A percentile compares a stretch with the other conserved stretches of the same genome.
phyloP scores from a whole-genome alignment of 139 green algal genomes.

The Nannochloris sp. region DNA sequence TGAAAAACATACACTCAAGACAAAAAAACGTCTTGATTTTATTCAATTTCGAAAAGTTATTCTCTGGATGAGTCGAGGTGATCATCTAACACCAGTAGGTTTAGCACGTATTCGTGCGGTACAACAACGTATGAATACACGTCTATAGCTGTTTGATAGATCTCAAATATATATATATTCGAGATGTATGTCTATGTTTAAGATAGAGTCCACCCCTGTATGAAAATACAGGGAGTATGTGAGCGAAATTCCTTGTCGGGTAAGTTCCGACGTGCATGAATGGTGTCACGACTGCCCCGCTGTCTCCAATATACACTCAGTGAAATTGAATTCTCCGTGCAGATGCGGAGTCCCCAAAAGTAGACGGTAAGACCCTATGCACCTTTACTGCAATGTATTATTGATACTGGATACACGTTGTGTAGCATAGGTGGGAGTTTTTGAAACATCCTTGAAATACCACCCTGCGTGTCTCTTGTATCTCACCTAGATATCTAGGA shows the following conservation, averaged over 20 bases:
- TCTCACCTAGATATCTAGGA: slow-evolving; percentile 1
- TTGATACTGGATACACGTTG: not conserved
- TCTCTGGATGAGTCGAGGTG: no score
- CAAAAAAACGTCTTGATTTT: no score
- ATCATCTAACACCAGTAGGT: no score
- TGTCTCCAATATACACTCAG: slow-evolving; percentile 27
- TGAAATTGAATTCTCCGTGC: slow-evolving; percentile 34
- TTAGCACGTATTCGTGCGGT: no score
- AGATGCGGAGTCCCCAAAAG: slow-evolving; percentile 25
- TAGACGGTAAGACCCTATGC: slow-evolving; percentile 33
- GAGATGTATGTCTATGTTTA: slow-evolving; percentile 3
- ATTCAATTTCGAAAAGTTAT: no score
- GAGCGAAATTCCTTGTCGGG: slow-evolving; percentile 34
- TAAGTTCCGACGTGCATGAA: slow-evolving; percentile 27
- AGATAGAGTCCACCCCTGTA: slow-evolving; percentile 22
- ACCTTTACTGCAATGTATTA: slow-evolving; percentile 6
- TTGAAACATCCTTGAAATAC: slow-evolving; percentile 10
- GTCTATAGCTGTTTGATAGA: no score
- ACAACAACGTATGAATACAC: no score
- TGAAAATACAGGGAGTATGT: slow-evolving; percentile 22
- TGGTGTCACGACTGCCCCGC: slow-evolving; percentile 15
- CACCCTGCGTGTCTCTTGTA: slow-evolving; percentile 10
- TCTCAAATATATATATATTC: no score
- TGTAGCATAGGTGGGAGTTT: slow-evolving; percentile 14
- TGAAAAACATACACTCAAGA: no score